These are phyloP conservation scores for Malassezia sp. DNA, from an alignment of 1,284 basidiomycete species.

Conservation along the genomic window DNA sequence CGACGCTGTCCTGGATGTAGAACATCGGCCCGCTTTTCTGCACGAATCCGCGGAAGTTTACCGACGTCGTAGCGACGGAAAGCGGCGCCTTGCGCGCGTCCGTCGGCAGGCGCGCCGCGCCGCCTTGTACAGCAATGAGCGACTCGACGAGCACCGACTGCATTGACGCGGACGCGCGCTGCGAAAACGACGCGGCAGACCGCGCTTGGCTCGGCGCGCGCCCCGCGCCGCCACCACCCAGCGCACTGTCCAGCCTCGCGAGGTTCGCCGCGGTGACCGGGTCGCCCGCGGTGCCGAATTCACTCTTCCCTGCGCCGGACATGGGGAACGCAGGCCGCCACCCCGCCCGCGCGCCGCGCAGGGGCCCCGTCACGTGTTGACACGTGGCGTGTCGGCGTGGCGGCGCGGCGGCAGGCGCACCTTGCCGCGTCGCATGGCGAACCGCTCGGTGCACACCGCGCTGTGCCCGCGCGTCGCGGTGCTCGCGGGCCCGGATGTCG, in stretches of 20 bases:
- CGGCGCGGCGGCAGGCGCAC: slow-evolving; percentile 2
- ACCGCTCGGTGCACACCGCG: slow-evolving; percentile 24
- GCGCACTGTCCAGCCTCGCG: neutral
- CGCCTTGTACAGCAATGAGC: slow-evolving; percentile 27
- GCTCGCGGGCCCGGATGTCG: slow-evolving; percentile 33
- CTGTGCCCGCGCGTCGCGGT: slow-evolving; percentile 38
- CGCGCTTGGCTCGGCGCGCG: neutral
- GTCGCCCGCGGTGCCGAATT: no score
- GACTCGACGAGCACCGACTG: slow-evolving; percentile 31
- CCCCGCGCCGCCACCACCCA: neutral
- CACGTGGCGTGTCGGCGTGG: neutral
- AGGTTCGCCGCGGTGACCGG: slow-evolving; percentile 13
- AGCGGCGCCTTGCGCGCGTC: slow-evolving; percentile 40
- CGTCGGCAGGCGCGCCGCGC: slow-evolving; percentile 33
- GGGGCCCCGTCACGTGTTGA: neutral
- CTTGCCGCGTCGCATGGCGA: neutral
- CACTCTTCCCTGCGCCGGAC: slow-evolving; percentile 2
- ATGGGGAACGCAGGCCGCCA: neutral
- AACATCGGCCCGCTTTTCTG: slow-evolving; percentile 44
- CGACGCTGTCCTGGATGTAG: slow-evolving; percentile 42
- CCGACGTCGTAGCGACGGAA: slow-evolving; percentile 36
- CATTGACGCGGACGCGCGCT: slow-evolving; percentile 26
- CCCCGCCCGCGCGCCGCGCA: neutral
- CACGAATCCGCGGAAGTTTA: slow-evolving; percentile 44
- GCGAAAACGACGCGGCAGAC: slow-evolving; percentile 11